Evolutionary conservation across 352 stramenopile genomes (phyloP).

Genomic region (Pythium monospermum): DNA sequence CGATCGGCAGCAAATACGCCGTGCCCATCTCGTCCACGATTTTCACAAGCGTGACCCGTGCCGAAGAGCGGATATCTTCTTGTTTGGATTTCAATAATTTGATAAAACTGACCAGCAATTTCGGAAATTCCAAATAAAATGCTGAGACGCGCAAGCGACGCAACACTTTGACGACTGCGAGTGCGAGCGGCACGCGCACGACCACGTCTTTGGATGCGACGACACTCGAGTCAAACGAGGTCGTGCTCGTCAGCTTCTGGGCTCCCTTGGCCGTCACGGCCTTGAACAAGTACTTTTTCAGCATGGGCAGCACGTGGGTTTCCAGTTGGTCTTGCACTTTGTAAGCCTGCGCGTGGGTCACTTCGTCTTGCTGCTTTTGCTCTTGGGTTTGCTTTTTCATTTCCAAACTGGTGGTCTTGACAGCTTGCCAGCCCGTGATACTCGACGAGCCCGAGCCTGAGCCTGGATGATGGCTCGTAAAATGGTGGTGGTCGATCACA

Average conservation of each 20-base stretch:
- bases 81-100: constrained; percentile 90
- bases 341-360: constrained; percentile 25
- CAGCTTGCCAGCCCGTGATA: constrained; percentile 16
- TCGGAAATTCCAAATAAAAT: constrained; percentile 93
- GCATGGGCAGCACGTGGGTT: constrained; percentile 76
- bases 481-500: constrained; percentile 97
- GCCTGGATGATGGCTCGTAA: no score
- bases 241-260: constrained; percentile 28
- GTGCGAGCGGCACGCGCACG: constrained; percentile 90
- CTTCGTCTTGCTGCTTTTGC: constrained; percentile 12
- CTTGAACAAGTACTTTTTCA: constrained; percentile 85
- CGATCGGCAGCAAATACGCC: constrained; percentile 78
- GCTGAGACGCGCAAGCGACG: constrained; percentile 85
- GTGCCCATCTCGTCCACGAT: constrained; percentile 90
- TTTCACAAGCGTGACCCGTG: constrained; percentile 91
- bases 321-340: constrained; percentile 80
- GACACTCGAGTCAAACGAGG: constrained; percentile 41
- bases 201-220: constrained; percentile 45
- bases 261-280: constrained; percentile 78
- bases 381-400: constrained; percentile 4
- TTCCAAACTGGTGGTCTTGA: constrained; percentile 6
- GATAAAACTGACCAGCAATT: constrained; percentile 90
- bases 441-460: constrained; percentile 3
- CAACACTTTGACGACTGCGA: constrained; percentile 97
- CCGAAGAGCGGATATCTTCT: constrained; percentile 88